Evolutionary conservation across 2,329 filamentous ascomycete species (phyloP).

Genomic region (Capronia epimyces): DNA sequence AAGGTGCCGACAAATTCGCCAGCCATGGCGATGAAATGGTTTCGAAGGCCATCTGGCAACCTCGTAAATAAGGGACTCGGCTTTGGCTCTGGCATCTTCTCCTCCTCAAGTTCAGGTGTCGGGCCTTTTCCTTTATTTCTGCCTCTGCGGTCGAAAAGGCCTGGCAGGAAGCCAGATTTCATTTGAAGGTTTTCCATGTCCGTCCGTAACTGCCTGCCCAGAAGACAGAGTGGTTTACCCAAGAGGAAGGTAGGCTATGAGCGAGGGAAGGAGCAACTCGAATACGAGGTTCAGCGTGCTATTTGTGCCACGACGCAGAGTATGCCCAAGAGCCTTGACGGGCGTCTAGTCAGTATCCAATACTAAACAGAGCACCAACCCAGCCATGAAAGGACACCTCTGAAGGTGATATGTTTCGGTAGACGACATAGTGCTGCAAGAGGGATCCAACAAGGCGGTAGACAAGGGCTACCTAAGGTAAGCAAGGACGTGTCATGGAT

Average conservation of each 20-base stretch:
- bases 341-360: background rate
- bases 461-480: conserved; percentile 9
- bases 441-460: background rate
- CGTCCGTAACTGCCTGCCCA: background rate
- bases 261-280: conserved; percentile 8
- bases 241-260: background rate
- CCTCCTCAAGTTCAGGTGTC: conserved; percentile 17
- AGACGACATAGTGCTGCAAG: background rate
- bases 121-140: conserved; percentile 12
- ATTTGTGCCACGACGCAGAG: background rate
- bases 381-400: background rate
- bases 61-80: conserved; percentile 18
- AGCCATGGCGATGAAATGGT: conserved; percentile 44
- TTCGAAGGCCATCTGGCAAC: conserved; percentile 35
- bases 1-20: conserved; percentile 52
- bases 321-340: background rate
- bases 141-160: conserved; percentile 17
- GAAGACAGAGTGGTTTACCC: background rate
- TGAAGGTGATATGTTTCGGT: background rate
- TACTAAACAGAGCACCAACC: background rate
- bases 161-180: conserved; percentile 23
- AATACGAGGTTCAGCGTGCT: conserved; percentile 5
- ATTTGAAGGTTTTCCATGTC: conserved; percentile 26
- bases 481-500: conserved; percentile 3
- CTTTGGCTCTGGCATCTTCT: conserved; percentile 22